Evolutionary conservation across 129 eudicot genomes (phyloP).

Genomic region (Ambrosia trifida): DNA sequence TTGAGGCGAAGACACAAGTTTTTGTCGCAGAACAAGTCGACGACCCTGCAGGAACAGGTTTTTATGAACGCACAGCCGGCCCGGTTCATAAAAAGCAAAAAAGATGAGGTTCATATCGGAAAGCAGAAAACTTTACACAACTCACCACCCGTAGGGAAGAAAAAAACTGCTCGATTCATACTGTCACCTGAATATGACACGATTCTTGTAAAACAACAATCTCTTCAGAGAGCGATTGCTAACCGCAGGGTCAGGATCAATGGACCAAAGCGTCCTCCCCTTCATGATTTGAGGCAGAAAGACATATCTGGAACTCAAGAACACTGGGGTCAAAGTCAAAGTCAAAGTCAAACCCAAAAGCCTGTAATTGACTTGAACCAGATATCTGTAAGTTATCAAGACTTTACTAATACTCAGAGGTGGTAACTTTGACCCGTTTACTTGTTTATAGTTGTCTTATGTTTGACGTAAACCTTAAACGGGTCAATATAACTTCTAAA

Average conservation of each 20-base stretch:
- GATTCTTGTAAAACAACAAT: conserved; percentile 27
- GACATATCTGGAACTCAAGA: conserved; percentile 33
- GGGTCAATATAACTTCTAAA: neutral
- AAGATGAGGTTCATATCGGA: conserved; percentile 18
- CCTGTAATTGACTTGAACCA: conserved; percentile 69
- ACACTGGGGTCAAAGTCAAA: conserved; percentile 17
- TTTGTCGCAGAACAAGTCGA: conserved; percentile 38
- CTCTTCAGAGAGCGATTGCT: conserved; percentile 35
- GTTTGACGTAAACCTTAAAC: too few relatives aligned
- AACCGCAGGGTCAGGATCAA: conserved; percentile 31
- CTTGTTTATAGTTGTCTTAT: too few relatives aligned
- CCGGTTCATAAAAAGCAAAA: conserved; percentile 16
- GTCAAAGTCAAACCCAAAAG: conserved; percentile 29
- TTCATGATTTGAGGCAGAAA: conserved; percentile 41
- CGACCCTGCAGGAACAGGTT: conserved; percentile 30
- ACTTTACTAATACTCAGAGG: neutral
- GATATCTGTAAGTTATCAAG: conserved; percentile 49
- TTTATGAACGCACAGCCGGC: conserved; percentile 11
- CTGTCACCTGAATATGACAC: conserved; percentile 24
- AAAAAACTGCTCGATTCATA: conserved; percentile 13
- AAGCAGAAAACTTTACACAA: conserved; percentile 36
- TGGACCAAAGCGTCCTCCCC: conserved; percentile 26
- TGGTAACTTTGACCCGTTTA: neutral
- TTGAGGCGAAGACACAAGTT: conserved; percentile 47
- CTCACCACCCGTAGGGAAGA: conserved; percentile 43